Base-by-base conservation (phyloP, 345 rosid species). In the Populus davidiana region DNA sequence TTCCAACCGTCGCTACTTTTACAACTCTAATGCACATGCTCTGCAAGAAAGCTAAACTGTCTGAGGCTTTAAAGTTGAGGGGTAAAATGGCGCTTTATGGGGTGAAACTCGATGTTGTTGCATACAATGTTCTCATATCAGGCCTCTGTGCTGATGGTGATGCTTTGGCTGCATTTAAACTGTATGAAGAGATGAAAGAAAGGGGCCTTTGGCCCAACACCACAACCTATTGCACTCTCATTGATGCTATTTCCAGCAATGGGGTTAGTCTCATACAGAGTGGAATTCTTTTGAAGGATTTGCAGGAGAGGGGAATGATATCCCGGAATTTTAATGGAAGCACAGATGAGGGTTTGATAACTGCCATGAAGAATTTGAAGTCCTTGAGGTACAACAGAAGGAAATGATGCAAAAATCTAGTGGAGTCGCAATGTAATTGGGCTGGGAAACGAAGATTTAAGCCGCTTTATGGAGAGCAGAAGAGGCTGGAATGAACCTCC, bases 1-100 rank as follows among this genome's bases (percentile, higher is more conserved):
- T 90, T 86, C 98, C 98, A 23, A 91, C 97, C 39, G 64, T 89
- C 78, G 95, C 97, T 69, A 87, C 91, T 44, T 90, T 91, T 81
- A 91, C 98, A 33, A 89, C 95, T 54, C 86, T 90, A 63, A 90
- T 95, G 92, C 91, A 90, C 86, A 70, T 67, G 76, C 78, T 85
- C 56, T 90, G 92, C 86, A 85, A 86, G 85, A 85, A 89, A 39
- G 83, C 74, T 61, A 85, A 90, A 21, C 36, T 85, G 77, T 69
- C 72, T 18, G 89, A 90, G 76, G 97, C 97, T 72, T 69, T 91
- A 71, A 85, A 84, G 56, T 77, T 93, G 80, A 87, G 78, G 86
- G 82, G 47, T 36, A 73, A 73, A 62, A 86, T 93, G 93, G 86
- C 83, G 72, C 79, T 47, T 35, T 83, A 82, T 77, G 92, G 91